Base-by-base conservation (phyloP, 371 early-diverging fungal genomes). In the Mucor piriformis region DNA sequence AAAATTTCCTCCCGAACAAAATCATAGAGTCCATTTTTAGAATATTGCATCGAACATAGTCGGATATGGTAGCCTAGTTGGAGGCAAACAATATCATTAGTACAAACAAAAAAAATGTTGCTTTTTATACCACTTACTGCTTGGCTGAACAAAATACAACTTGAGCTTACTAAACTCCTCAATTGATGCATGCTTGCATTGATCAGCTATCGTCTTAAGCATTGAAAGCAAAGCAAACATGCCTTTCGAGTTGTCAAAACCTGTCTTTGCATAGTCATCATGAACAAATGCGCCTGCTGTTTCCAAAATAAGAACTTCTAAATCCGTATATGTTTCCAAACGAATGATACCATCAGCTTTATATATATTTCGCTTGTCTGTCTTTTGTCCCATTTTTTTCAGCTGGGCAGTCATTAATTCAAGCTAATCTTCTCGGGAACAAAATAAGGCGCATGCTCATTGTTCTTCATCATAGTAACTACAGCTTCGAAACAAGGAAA, bases 171-270 rank as follows among this genome's bases (percentile, higher is more conserved):
- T 54, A 42, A 61, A 61, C 50, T 38, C 42, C 13, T 54, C 54
- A 54, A 54, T 50, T 35, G n/a, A 49, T 2, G 40, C 56, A 43
- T 54, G 24, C 33, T 49, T 50, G 51, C 43, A 54, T 1, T 32
- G 5, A 37, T 55, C 50, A n/a, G 62, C 50, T 50, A 54, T 24
- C 10, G 62, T 55, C 33, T 54, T 61, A 10, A 54, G 16, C 62
- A 61, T 61, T 13, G 57, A 44, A 18, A 62, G 27, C 50, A 56
- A 47, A 29, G 57, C 40, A 63, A 55, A 63, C 57, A 57, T 57
- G 15, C 53, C 63, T 48, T 63, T 57, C 47, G 63, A 63, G 33
- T 57, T 63, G 57, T 63, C 57, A 53, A 63, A 63, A 0, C 53
- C 1, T 47, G 44, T 40, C 32, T 63, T 63, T 20, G 40, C 46